Evolutionary conservation across 2,329 filamentous ascomycete genomes (phyloP).

Genomic region (Phialocephala sp.): DNA sequence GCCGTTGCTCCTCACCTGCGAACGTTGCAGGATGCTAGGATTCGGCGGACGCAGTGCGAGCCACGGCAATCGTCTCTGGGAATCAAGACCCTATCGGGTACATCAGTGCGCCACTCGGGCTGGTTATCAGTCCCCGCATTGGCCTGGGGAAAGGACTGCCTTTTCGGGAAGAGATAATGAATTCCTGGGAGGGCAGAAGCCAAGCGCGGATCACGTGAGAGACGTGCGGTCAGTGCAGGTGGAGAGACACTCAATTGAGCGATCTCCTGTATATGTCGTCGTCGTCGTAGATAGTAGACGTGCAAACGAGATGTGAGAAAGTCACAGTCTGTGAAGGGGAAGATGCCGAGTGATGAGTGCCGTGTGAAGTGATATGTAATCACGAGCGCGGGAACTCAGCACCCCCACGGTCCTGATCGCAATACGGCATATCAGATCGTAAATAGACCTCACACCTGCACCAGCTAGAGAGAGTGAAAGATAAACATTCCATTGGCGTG

Average conservation of each 20-base stretch:
- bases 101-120: slow-evolving; percentile 10
- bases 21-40: background rate
- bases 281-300: background rate
- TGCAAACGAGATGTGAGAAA: background rate
- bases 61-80: slow-evolving; percentile 19
- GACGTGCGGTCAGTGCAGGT: background rate
- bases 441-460: too few relatives aligned
- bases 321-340: too few relatives aligned
- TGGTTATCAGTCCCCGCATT: slow-evolving; percentile 25
- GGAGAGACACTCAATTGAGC: background rate
- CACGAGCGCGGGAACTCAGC: too few relatives aligned
- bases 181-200: background rate
- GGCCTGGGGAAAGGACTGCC: slow-evolving; percentile 26
- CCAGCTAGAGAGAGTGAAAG: too few relatives aligned
- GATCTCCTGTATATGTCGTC: background rate
- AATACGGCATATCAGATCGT: too few relatives aligned
- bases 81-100: slow-evolving; percentile 32
- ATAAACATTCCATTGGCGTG: too few relatives aligned
- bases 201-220: background rate
- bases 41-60: slow-evolving; percentile 1
- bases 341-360: too few relatives aligned
- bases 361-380: too few relatives aligned
- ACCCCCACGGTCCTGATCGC: too few relatives aligned
- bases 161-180: slow-evolving; percentile 16
- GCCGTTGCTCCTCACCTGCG: background rate